Conservation (phyloP, 768 basidiomycete species). For the Scleroderma bovista region DNA sequence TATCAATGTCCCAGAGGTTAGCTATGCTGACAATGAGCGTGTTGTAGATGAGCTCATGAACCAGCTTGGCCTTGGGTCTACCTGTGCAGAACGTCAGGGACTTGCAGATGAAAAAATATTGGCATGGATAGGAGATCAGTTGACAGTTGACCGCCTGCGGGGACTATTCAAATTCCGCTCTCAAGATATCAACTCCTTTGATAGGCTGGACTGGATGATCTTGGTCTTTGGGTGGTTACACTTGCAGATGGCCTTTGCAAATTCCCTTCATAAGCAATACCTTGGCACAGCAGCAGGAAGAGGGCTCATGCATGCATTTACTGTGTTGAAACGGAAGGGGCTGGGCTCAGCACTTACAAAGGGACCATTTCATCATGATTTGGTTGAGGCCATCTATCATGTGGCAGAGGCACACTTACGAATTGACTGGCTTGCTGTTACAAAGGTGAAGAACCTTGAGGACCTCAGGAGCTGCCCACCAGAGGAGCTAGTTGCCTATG, state of each 20-base stretch:
- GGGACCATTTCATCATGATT: constrained; percentile 18
- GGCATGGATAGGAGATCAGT: constrained; percentile 32
- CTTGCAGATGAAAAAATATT: constrained; percentile 20
- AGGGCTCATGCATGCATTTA: constrained; percentile 18
- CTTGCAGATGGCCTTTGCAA: constrained; percentile 33
- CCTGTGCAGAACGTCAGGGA: constrained; percentile 15
- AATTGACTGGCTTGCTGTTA: constrained; percentile 27
- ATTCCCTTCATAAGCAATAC: constrained; percentile 39
- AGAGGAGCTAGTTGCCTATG: background rate
- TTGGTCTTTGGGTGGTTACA: constrained; percentile 39
- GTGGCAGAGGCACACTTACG: constrained; percentile 35
- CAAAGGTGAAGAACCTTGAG: constrained; percentile 14
- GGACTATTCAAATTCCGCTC: constrained; percentile 30
- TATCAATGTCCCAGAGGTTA: constrained; percentile 33
- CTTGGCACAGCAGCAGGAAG: constrained; percentile 20
- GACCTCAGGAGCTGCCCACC: constrained; percentile 15
- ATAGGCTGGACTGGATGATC: constrained; percentile 25
- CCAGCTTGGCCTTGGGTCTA: constrained; percentile 20
- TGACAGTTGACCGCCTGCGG: constrained; percentile 32
- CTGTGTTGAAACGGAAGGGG: constrained; percentile 16
- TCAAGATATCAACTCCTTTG: constrained; percentile 34
- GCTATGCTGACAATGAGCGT: constrained; percentile 33
- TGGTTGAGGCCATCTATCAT: constrained; percentile 31
- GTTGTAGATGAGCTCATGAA: constrained; percentile 28
- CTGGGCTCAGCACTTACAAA: constrained; percentile 6